Evolutionary conservation across 2,329 filamentous ascomycete genomes (phyloP), one percentile per base, ranked within the genome.

Genomic region (Epichloe sp.): DNA sequence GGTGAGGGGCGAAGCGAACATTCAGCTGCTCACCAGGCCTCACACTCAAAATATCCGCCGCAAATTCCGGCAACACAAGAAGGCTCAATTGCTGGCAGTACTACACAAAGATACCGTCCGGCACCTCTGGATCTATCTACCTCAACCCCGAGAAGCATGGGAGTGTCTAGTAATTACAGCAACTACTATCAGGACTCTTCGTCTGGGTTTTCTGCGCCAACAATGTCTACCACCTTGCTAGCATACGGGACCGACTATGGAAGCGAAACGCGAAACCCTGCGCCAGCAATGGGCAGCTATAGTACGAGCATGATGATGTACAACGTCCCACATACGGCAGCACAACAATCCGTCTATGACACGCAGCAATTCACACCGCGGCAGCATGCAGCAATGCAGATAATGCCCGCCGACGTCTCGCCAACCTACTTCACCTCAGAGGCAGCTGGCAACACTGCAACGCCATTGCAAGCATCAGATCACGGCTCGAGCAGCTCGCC

Each of bases 301-400:
- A 82, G 73, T 61, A 68, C 82, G 50, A 71, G 79, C 51, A 79
- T 79, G 56, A 81, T 91, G 72, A 83, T 93, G 77, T 94, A 94
- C 73, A 83, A 82, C 70, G 84, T 90, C 61, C 73, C 77, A 63
- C 82, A 83, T 64, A 72, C 80, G 61, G 73, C 71, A 55, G 70
- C 75, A 56, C 78, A 80, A 69, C 73, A 72, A 70, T 66, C 79
- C 71, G 74, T 84, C 69, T 95, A 94, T 71, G 86, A 91, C 68
- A 72, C 80, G 63, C 80, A 83, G 65, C 83, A 83, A 63, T 94
- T 88, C 71, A 77, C 83, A 62, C 73, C 82, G 59, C 83, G 85
- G 72, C 86, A 88, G 64, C 79, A 84, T 70, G 80, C 85, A 75
- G 80, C 78, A 54, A 79, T 93, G 70, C 85, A 88, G 65, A 86